A percentile compares a stretch with the other conserved stretches of the same genome.
These are phyloP conservation scores for Cylindrotheca closterium DNA, from an alignment of 108 stramenopile genomes.

Conservation along the genomic window DNA sequence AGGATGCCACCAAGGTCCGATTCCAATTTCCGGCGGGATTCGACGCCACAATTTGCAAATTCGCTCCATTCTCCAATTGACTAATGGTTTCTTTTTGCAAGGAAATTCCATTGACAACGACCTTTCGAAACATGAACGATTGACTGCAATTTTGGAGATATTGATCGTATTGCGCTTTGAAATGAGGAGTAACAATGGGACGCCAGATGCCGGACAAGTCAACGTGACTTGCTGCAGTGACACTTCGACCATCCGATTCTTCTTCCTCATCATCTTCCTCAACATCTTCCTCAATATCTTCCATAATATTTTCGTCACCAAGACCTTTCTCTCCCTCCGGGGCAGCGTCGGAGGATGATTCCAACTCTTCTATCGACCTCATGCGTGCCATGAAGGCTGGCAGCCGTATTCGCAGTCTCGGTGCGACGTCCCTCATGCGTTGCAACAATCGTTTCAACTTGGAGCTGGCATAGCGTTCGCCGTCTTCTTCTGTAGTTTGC, in stretches of 20 bases:
- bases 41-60: constrained; percentile 19
- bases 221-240: not conserved
- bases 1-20: constrained; percentile 30
- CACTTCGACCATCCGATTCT: not conserved
- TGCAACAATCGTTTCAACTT: too few species aligned
- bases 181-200: constrained; percentile 28
- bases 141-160: constrained; percentile 31
- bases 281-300: not conserved
- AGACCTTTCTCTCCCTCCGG: not conserved
- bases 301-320: not conserved
- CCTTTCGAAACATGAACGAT: constrained; percentile 41
- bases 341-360: too few species aligned
- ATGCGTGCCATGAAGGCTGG: too few species aligned
- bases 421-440: too few species aligned
- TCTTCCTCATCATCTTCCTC: not conserved
- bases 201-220: constrained; percentile 37
- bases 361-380: too few species aligned
- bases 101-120: constrained; percentile 13
- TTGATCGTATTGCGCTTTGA: constrained; percentile 33
- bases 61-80: constrained; percentile 2
- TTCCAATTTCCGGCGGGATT: constrained; percentile 51
- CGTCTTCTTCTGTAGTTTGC: too few species aligned
- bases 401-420: too few species aligned
- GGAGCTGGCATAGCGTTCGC: too few species aligned
- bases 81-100: constrained; percentile 7